These are phyloP conservation scores for Beauveria sp. DNA, from an alignment of 2,329 filamentous ascomycete species.

Conservation along the genomic window DNA sequence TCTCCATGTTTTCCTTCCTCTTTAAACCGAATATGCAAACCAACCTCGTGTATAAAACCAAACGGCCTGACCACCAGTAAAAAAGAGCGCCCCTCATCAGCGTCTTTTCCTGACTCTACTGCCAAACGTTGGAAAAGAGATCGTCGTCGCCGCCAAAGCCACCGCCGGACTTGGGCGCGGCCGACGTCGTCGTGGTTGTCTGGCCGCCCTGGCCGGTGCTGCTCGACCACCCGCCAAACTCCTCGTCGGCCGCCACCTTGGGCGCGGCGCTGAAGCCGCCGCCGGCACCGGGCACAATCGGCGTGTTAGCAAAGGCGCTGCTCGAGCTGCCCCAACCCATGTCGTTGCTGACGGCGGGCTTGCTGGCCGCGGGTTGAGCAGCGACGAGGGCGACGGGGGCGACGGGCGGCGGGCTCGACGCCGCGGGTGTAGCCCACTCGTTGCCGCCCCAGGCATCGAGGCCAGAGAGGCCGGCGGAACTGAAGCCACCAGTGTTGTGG, in stretches of 20 bases:
- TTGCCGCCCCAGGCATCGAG: constrained; percentile 81
- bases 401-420: constrained; percentile 43
- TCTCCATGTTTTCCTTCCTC: neutral
- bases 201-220: constrained; percentile 39
- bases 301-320: constrained; percentile 46
- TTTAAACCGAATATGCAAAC: neutral
- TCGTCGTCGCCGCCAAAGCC: constrained; percentile 69
- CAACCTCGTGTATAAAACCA: neutral
- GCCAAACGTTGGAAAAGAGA: constrained; percentile 93
- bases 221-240: constrained; percentile 94
- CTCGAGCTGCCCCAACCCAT: constrained; percentile 50
- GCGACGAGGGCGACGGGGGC: constrained; percentile 22
- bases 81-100: neutral
- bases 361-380: constrained; percentile 12
- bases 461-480: constrained; percentile 32
- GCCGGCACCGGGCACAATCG: constrained; percentile 53
- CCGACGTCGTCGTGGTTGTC: constrained; percentile 24
- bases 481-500: constrained; percentile 25
- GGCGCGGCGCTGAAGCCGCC: constrained; percentile 59
- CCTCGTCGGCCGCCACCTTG: constrained; percentile 79
- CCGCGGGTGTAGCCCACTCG: constrained; percentile 66
- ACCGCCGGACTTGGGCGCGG: constrained; percentile 46
- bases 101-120: constrained; percentile 38
- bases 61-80: neutral
- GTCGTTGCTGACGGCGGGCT: constrained; percentile 43